phyloP scores from a whole-genome alignment of 805 yeast species.

The Lachancea nothofagi region DNA sequence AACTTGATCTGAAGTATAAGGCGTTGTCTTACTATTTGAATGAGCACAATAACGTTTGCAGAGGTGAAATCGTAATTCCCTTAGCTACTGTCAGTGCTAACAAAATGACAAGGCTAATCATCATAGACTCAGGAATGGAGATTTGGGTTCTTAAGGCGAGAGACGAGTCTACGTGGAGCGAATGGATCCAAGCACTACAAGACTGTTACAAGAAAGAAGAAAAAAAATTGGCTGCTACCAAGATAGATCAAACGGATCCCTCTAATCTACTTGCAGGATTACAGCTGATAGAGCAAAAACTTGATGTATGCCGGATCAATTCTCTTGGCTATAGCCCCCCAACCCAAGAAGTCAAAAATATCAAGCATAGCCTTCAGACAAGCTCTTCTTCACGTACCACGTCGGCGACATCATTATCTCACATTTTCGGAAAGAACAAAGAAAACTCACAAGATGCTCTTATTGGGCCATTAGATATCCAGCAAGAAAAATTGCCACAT shows the following conservation, averaged over 20 bases:
- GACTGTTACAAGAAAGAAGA: conserved; percentile 24
- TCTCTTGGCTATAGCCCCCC: conserved; percentile 18
- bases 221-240: conserved; percentile 5
- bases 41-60: conserved; percentile 56
- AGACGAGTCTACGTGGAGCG: conserved; percentile 57
- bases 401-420: conserved; percentile 10
- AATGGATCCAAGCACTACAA: conserved; percentile 81
- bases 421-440: conserved; percentile 8
- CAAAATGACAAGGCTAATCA: conserved; percentile 57
- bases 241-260: conserved; percentile 2
- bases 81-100: conserved; percentile 80
- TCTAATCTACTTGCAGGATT: conserved; percentile 6
- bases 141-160: conserved; percentile 81
- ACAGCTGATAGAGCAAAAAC: conserved; percentile 21
- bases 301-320: conserved; percentile 27
- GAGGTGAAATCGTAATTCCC: conserved; percentile 89
- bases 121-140: conserved; percentile 92
- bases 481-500: background rate
- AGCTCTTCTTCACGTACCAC: conserved; percentile 10
- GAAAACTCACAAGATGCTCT: conserved; percentile 8
- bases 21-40: conserved; percentile 75
- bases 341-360: background rate
- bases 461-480: background rate
- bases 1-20: conserved; percentile 75
- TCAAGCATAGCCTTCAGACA: conserved; percentile 1